Conservation (phyloP, 1,139 yeast species). For the Taiozyma sp. region DNA sequence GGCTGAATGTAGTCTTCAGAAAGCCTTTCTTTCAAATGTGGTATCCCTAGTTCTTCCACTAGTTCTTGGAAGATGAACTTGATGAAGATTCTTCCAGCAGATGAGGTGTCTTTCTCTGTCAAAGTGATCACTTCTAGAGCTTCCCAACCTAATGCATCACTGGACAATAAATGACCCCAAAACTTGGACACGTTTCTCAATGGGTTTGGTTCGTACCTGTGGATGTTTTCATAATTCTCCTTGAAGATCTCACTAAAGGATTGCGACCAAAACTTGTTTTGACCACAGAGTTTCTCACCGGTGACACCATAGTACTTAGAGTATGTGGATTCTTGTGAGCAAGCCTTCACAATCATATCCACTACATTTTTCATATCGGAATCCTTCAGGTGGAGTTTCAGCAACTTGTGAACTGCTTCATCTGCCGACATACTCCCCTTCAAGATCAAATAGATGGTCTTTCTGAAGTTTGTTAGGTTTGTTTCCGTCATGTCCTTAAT, state of each 20-base stretch:
- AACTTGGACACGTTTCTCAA: conserved; percentile 77
- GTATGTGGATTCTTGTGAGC: conserved; percentile 84
- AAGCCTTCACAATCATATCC: conserved; percentile 76
- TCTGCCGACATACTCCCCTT: conserved; percentile 94
- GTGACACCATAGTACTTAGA: conserved; percentile 81
- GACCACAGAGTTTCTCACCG: conserved; percentile 58
- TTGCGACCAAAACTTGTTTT: conserved; percentile 48
- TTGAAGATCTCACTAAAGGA: conserved; percentile 50
- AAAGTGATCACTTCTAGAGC: conserved; percentile 45
- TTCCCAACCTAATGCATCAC: conserved; percentile 66
- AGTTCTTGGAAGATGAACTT: conserved; percentile 79
- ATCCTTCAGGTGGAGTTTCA: conserved; percentile 41
- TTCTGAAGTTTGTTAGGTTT: conserved; percentile 57
- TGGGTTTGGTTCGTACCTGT: conserved; percentile 65
- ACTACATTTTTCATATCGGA: conserved; percentile 42
- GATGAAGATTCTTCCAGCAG: conserved; percentile 77
- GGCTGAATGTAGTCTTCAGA: conserved; percentile 44
- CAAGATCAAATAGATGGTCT: conserved; percentile 71
- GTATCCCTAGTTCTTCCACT: conserved; percentile 70
- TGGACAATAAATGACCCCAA: conserved; percentile 80
- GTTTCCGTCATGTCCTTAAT: conserved; percentile 69
- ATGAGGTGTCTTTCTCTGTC: conserved; percentile 67
- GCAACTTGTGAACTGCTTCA: conserved; percentile 85
- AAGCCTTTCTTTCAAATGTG: conserved; percentile 42
- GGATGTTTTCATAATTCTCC: conserved; percentile 51